A percentile compares a stretch with the other conserved stretches of the same genome.
These are phyloP conservation scores for Fusarium dlaminii DNA, from an alignment of 2,329 filamentous ascomycete genomes.

Conservation along the genomic window DNA sequence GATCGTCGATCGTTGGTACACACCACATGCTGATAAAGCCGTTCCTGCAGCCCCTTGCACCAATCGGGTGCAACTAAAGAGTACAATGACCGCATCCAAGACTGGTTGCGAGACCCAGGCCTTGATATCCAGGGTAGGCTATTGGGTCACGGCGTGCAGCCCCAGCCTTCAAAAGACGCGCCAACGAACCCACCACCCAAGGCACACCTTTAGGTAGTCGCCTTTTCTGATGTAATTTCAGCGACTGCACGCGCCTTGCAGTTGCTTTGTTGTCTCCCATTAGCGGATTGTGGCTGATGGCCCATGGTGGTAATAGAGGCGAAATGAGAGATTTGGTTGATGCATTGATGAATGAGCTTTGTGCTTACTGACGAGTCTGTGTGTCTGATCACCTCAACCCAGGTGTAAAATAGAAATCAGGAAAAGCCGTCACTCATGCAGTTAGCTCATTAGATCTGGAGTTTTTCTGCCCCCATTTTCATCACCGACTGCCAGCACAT, in stretches of 20 bases:
- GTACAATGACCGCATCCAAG: not conserved
- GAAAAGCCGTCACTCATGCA: accelerated
- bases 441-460: accelerated
- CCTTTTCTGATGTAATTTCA: not conserved
- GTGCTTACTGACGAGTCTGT: accelerated
- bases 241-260: not conserved
- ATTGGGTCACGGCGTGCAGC: not conserved
- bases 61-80: accelerated
- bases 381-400: not conserved
- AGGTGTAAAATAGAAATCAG: accelerated
- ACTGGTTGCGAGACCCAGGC: not conserved
- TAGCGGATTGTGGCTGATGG: accelerated
- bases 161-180: not conserved
- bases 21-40: accelerated
- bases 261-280: not conserved
- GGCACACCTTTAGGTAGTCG: not conserved
- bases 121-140: not conserved
- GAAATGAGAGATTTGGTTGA: accelerated
- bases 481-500: not conserved
- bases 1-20: accelerated
- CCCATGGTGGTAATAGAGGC: not conserved
- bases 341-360: accelerated
- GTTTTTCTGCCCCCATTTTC: accelerated
- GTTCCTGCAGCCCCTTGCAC: not conserved
- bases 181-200: not conserved